Evolutionary conservation across 129 eudicot genomes (phyloP).

Genomic region (Arctium lappa): DNA sequence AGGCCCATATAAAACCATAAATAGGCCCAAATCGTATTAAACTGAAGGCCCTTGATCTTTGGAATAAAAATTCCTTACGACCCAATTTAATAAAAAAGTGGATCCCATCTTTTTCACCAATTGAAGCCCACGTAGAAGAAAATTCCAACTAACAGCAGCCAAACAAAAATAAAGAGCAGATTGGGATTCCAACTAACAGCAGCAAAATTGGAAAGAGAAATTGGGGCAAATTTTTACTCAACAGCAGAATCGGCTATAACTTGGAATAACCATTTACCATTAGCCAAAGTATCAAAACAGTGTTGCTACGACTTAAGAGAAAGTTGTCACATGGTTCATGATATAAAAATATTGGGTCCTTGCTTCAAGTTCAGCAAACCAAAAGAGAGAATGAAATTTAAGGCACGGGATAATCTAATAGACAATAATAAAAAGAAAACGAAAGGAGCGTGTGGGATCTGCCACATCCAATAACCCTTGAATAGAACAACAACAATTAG

Average conservation of each 20-base stretch:
- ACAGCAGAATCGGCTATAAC: neutral
- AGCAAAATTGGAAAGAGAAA: too few species aligned
- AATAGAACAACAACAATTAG: neutral
- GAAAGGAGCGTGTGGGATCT: neutral
- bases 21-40: too few species aligned
- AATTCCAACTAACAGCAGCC: too few species aligned
- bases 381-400: neutral
- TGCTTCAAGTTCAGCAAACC: neutral
- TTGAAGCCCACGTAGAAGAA: too few species aligned
- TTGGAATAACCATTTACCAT: neutral
- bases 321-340: neutral
- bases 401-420: neutral
- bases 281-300: neutral
- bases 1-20: too few species aligned
- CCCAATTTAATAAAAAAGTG: too few species aligned
- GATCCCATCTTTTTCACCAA: too few species aligned
- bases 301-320: neutral
- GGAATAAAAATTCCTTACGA: too few species aligned
- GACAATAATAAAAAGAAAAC: neutral
- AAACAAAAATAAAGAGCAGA: too few species aligned
- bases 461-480: neutral
- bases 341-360: neutral
- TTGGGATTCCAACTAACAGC: too few species aligned
- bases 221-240: neutral
- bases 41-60: too few species aligned